Evolutionary conservation across 495 filamentous ascomycete species (phyloP).

Genomic region (Hyphodiscus hymeniophilus): DNA sequence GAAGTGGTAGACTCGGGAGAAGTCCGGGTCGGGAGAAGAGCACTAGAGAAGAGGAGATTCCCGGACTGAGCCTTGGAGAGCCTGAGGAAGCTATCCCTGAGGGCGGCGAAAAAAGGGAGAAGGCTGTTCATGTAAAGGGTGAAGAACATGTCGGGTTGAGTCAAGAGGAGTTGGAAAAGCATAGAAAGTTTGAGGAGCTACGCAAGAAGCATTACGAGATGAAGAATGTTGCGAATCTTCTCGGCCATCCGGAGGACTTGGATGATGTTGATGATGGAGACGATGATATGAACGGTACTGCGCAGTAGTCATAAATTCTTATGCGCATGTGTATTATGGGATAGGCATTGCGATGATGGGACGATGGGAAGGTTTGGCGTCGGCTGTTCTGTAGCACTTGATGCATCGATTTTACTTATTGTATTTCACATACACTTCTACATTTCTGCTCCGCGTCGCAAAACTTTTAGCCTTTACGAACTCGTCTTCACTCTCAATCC

Average conservation of each 20-base stretch:
- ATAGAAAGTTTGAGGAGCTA: conserved; percentile 80
- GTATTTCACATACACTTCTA: background rate
- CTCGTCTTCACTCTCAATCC: no score
- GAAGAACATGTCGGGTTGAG: conserved; percentile 51
- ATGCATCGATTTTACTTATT: background rate
- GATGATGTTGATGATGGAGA: conserved; percentile 40
- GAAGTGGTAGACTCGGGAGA: conserved; percentile 25
- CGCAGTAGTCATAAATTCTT: conserved; percentile 7
- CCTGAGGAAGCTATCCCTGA: conserved; percentile 64
- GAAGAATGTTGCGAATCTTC: conserved; percentile 82
- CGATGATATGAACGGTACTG: conserved; percentile 27
- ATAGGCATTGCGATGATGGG: background rate
- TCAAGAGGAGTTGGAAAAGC: conserved; percentile 79
- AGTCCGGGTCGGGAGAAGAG: conserved; percentile 16
- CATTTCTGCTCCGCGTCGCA: background rate
- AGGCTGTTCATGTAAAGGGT: conserved; percentile 53
- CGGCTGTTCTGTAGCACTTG: background rate
- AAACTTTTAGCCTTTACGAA: background rate
- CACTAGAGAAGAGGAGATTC: conserved; percentile 68
- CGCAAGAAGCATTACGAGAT: conserved; percentile 98
- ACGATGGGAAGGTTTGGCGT: background rate
- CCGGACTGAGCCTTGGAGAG: conserved; percentile 88
- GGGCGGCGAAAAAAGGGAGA: conserved; percentile 31
- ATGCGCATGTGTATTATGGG: background rate
- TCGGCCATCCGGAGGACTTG: conserved; percentile 59